Conservation (phyloP, 306 rosid species). For the Hippophae tibetana region DNA sequence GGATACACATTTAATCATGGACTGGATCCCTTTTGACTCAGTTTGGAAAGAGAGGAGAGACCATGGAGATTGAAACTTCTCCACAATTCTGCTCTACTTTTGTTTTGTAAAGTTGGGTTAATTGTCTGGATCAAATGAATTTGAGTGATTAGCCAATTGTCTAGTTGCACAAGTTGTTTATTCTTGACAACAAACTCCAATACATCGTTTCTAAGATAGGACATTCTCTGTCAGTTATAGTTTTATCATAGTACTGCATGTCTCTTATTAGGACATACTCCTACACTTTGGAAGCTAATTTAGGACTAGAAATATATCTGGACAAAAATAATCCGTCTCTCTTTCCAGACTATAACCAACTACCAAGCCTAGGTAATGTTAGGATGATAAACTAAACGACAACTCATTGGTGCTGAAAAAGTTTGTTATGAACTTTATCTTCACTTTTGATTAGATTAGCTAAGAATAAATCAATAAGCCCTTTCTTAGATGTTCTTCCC, state of each 20-base stretch:
- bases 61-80: not conserved
- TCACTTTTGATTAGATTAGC: conserved; percentile 8
- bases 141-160: not conserved
- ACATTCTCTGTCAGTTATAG: conserved; percentile 15
- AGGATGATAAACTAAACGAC: conserved; percentile 36
- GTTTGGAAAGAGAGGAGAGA: too few species aligned
- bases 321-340: conserved; percentile 12
- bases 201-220: conserved; percentile 4
- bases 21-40: too few species aligned
- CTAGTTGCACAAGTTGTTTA: conserved; percentile 1
- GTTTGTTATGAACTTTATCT: conserved; percentile 12
- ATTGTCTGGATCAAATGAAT: not conserved
- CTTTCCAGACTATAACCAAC: conserved; percentile 13
- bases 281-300: conserved; percentile 4
- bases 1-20: too few species aligned
- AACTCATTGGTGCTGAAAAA: conserved; percentile 32
- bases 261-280: conserved; percentile 19
- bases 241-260: conserved; percentile 15
- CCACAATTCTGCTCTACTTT: not conserved
- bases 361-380: conserved; percentile 21
- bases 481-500: conserved; percentile 2
- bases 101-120: not conserved
- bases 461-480: conserved; percentile 6
- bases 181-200: conserved; percentile 1
- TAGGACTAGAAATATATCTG: conserved; percentile 19